Base-by-base conservation (phyloP, 352 stramenopile species). In the Phytophthora crassamura region DNA sequence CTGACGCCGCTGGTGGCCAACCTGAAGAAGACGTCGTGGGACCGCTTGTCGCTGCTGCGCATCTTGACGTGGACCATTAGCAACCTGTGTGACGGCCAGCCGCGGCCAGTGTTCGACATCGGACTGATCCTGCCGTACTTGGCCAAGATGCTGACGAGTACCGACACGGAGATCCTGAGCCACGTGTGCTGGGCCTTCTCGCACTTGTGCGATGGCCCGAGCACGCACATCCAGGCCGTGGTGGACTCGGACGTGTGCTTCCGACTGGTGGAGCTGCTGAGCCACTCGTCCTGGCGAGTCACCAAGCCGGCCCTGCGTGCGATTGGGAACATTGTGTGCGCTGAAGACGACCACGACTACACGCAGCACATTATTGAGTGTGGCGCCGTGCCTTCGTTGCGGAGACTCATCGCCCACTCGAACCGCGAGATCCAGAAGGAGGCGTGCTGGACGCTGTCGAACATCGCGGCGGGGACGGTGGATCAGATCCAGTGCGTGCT, bases 371-470 rank as follows among this genome's bases (percentile, higher is more conserved):
- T 99, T 59, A 96, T 99, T 53, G 95, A 99, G 72, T 98, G 94
- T 67, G 88, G 93, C 47, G 97, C 97, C 0, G 95, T 99, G 33
- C 95, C 94, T 20, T 97, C 89, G 36, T 75, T 99, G 56, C 83
- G 88, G 47, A 79, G 94, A 66, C 78, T 99, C 33, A 97, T 99
- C 40, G 94, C 84, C 35, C 96, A 99, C 75, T 94, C 77, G 58
- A 99, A 99, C 76, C 89, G 95, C 11, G 97, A 99, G 75, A 99
- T 99, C 63, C 96, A 99, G 79, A 99, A 99, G 69, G 97, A 99
- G 74, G 96, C 97, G 15, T 95, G 87, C 59, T 95, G 86, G 86
- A 99, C 97, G 11, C 67, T 99, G 25, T 98, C 90, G 5, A 99
- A 99, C 76, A 99, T 99, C 71, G 96, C 97, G 6, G 97, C 97